Conservation (phyloP, 1,139 yeast genomes). For the Blastobotrys indianensis region DNA sequence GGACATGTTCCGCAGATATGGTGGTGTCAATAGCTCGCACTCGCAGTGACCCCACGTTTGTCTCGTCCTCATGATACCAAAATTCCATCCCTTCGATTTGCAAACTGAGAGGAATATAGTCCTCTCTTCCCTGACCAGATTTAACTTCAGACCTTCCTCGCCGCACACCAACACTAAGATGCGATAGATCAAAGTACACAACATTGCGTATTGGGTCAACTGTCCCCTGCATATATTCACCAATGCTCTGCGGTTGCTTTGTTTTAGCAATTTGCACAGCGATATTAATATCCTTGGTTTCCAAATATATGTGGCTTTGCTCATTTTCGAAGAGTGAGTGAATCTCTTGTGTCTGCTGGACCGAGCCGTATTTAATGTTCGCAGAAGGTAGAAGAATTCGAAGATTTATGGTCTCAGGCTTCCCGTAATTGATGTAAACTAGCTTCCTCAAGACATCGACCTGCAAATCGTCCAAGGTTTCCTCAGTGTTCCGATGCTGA, state of each 20-base stretch:
- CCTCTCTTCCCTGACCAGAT: constrained; percentile 9
- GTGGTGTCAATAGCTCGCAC: constrained; percentile 26
- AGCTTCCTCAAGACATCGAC: constrained; percentile 46
- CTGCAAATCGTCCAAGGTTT: constrained; percentile 61
- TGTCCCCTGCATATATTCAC: constrained; percentile 22
- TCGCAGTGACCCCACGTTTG: constrained; percentile 25
- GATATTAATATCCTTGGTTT: constrained; percentile 22
- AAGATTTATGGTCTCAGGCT: constrained; percentile 40
- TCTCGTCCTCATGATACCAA: constrained; percentile 27
- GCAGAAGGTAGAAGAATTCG: constrained; percentile 50
- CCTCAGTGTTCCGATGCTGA: constrained; percentile 34
- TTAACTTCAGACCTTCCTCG: constrained; percentile 14
- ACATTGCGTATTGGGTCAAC: constrained; percentile 19
- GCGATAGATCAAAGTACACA: constrained; percentile 21
- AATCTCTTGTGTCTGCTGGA: constrained; percentile 10
- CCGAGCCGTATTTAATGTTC: constrained; percentile 42
- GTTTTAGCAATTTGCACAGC: constrained; percentile 19
- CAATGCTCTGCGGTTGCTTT: constrained; percentile 20
- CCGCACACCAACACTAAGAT: constrained; percentile 20
- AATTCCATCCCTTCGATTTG: constrained; percentile 27
- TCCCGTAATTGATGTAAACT: constrained; percentile 34
- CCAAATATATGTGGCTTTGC: constrained; percentile 23
- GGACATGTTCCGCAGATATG: constrained; percentile 23
- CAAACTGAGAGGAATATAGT: constrained; percentile 23
- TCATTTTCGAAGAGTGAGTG: constrained; percentile 12